Evolutionary conservation across 768 basidiomycete species (phyloP).

Genomic region (Mycena haematopus): DNA sequence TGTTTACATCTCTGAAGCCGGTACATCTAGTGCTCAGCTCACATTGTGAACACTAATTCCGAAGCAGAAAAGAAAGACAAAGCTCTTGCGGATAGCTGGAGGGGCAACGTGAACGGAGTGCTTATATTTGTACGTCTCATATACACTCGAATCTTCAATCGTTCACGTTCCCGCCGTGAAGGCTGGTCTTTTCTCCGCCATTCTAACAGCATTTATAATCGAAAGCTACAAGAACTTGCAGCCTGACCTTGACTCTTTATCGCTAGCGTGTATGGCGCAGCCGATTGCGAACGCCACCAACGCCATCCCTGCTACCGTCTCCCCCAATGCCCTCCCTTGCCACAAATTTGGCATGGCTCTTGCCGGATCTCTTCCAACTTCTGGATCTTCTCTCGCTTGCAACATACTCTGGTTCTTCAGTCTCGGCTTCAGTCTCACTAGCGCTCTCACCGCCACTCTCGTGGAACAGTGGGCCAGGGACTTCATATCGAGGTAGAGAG

Average conservation of each 20-base stretch:
- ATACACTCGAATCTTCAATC: neutral
- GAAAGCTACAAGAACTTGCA: slow-evolving; percentile 25
- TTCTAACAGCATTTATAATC: slow-evolving; percentile 28
- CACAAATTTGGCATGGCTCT: neutral
- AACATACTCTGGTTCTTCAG: slow-evolving; percentile 31
- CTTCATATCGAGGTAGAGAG: slow-evolving; percentile 5
- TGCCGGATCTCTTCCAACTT: neutral
- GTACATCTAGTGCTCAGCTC: no score
- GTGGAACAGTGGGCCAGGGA: slow-evolving; percentile 29
- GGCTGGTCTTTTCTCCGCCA: slow-evolving; percentile 31
- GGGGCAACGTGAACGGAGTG: slow-evolving; percentile 27
- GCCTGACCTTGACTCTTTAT: neutral
- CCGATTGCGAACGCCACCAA: slow-evolving; percentile 9
- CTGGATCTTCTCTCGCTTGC: slow-evolving; percentile 14
- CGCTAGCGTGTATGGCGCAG: slow-evolving; percentile 2
- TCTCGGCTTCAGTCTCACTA: slow-evolving; percentile 28
- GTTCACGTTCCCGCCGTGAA: neutral
- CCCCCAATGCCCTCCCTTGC: neutral
- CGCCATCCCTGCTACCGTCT: neutral
- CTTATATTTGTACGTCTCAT: slow-evolving; percentile 24
- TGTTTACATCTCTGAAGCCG: slow-evolving; percentile 29
- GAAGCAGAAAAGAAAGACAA: slow-evolving; percentile 28
- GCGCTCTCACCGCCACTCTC: slow-evolving; percentile 26
- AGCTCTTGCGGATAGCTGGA: slow-evolving; percentile 26
- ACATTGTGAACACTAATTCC: no score